Conservation (phyloP, 495 filamentous ascomycete genomes). For the Aspergillus steynii region DNA sequence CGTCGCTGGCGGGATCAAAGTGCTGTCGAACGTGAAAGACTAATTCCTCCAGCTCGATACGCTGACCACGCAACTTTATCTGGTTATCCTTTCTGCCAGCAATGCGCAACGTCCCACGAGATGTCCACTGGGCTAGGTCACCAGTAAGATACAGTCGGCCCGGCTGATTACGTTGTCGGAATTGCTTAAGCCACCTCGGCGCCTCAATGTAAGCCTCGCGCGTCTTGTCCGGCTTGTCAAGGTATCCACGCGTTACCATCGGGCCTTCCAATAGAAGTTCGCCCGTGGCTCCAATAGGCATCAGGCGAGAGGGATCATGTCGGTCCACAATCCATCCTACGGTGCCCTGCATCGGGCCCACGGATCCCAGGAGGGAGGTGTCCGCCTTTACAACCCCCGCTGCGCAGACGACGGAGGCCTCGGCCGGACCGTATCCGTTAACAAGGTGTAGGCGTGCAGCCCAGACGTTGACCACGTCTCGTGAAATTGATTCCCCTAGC, state of each 20-base stretch:
- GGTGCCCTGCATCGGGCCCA: neutral
- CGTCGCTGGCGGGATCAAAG: too few relatives aligned
- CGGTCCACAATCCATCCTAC: neutral
- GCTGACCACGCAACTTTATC: too few relatives aligned
- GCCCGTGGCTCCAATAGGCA: conserved; percentile 1
- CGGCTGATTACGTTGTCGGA: too few relatives aligned
- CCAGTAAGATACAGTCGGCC: too few relatives aligned
- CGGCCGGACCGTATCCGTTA: conserved; percentile 2
- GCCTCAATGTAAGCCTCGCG: too few relatives aligned
- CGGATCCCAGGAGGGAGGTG: neutral
- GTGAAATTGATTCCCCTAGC: conserved; percentile 42
- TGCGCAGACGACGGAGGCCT: conserved; percentile 1
- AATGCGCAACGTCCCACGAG: too few relatives aligned
- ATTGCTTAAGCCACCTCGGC: too few relatives aligned
- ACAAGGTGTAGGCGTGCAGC: conserved; percentile 41
- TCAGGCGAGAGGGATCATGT: neutral
- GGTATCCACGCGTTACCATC: neutral
- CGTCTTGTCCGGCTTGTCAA: conserved; percentile 4
- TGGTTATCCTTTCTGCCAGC: too few relatives aligned
- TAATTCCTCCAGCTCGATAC: too few relatives aligned
- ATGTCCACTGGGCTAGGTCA: too few relatives aligned
- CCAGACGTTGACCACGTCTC: conserved; percentile 43
- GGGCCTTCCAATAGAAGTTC: conserved; percentile 7
- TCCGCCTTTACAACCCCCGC: neutral
- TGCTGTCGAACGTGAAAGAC: too few relatives aligned